A percentile compares a stretch with the other conserved stretches of the same genome.
Conservation (phyloP, 805 yeast genomes). For the Blastobotrys parvus region DNA sequence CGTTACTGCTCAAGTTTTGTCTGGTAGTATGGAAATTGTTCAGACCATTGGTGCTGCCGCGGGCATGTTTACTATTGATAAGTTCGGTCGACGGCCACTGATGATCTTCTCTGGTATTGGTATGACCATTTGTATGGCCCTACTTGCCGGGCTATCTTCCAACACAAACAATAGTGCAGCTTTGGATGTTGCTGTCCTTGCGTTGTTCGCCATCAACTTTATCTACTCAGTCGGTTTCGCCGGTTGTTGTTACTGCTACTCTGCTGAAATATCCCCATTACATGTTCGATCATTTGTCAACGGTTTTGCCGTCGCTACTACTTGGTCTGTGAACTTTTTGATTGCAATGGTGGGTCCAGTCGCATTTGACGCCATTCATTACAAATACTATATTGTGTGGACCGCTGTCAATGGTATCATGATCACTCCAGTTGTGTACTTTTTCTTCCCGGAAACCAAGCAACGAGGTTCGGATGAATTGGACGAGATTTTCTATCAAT, state of each 20-base stretch:
- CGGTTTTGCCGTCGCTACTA: constrained; percentile 41
- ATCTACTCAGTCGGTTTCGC: constrained; percentile 14
- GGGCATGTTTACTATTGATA: constrained; percentile 8
- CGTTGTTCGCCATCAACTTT: constrained; percentile 11
- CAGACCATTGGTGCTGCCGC: constrained; percentile 6
- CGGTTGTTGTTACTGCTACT: constrained; percentile 29
- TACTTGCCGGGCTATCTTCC: constrained; percentile 13
- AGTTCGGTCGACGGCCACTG: constrained; percentile 7
- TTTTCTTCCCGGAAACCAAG: constrained; percentile 67
- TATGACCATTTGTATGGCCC: constrained; percentile 32
- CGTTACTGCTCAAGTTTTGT: constrained; percentile 22
- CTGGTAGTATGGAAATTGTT: constrained; percentile 26
- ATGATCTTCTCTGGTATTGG: constrained; percentile 41
- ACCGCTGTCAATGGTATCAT: constrained; percentile 32
- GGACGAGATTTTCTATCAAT: constrained; percentile 43
- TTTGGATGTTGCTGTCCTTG: constrained; percentile 13
- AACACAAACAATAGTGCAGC: constrained; percentile 8
- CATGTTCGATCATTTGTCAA: constrained; percentile 37
- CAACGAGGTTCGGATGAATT: constrained; percentile 67
- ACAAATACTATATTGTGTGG: constrained; percentile 52
- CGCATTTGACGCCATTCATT: constrained; percentile 40
- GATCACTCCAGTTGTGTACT: constrained; percentile 32
- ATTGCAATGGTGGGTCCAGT: constrained; percentile 48
- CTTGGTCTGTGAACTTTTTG: constrained; percentile 47
- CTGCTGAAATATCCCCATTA: constrained; percentile 48